phyloP scores from a whole-genome alignment of 371 early-diverging fungal species.

The Saksenaea vasiformis region DNA sequence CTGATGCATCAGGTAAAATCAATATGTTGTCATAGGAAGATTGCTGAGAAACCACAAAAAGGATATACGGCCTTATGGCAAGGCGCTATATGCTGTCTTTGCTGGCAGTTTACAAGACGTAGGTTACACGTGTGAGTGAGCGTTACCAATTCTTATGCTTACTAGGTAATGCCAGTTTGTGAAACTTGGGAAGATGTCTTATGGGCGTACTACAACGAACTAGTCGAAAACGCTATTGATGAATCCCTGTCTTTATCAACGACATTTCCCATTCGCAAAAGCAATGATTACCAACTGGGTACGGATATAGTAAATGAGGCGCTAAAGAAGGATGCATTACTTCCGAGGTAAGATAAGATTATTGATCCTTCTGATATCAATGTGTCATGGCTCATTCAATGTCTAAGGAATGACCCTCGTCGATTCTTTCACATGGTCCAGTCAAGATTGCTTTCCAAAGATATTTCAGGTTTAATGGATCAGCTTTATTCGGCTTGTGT shows the following conservation, averaged over 20 bases:
- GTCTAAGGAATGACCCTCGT: slow-evolving; percentile 12
- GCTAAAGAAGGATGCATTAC: slow-evolving; percentile 12
- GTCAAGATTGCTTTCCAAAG: slow-evolving; percentile 8
- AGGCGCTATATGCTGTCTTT: slow-evolving; percentile 7
- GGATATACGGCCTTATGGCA: slow-evolving; percentile 6
- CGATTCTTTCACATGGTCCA: slow-evolving; percentile 23
- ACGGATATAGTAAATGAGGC: background rate
- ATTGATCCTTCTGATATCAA: background rate
- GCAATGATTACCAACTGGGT: background rate
- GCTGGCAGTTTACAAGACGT: slow-evolving; percentile 2
- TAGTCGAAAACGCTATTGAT: slow-evolving; percentile 13
- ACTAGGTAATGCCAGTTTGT: slow-evolving; percentile 18
- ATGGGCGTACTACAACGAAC: slow-evolving; percentile 34
- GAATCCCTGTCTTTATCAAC: background rate
- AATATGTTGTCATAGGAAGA: background rate
- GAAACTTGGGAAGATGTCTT: slow-evolving; percentile 40
- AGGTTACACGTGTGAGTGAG: background rate
- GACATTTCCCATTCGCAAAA: background rate
- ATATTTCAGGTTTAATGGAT: background rate
- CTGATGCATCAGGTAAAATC: background rate
- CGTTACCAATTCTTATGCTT: background rate
- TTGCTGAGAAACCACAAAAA: background rate
- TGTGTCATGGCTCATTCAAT: background rate
- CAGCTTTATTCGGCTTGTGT: slow-evolving; percentile 6
- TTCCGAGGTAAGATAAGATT: slow-evolving; percentile 10